These are phyloP conservation scores for Plenodomus lindquistii DNA, from an alignment of 2,329 filamentous ascomycete genomes.

Conservation along the genomic window DNA sequence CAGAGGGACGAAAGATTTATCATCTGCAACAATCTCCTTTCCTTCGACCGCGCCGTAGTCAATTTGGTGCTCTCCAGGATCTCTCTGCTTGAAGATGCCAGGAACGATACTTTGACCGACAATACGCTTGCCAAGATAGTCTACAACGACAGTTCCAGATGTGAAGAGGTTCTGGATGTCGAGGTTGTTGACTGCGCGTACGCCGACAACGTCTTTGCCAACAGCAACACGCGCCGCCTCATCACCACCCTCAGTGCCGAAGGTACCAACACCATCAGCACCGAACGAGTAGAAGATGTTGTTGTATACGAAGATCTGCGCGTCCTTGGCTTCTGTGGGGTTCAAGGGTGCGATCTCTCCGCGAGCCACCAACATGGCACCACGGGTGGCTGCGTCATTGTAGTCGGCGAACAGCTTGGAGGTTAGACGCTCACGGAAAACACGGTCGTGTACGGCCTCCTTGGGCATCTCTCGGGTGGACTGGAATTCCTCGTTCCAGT, in stretches of 20 bases:
- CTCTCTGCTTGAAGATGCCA: conserved; percentile 97
- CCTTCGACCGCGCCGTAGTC: conserved; percentile 98
- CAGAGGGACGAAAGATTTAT: conserved; percentile 79
- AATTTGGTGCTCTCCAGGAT: conserved; percentile 97
- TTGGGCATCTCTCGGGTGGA: conserved; percentile 93
- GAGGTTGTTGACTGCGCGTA: conserved; percentile 93
- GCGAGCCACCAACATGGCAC: conserved; percentile 86
- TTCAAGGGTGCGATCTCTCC: conserved; percentile 94
- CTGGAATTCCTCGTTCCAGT: conserved; percentile 99
- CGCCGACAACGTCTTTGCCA: conserved; percentile 93
- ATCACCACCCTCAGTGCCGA: conserved; percentile 93
- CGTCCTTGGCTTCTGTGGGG: conserved; percentile 87
- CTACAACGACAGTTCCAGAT: conserved; percentile 92
- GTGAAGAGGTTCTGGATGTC: conserved; percentile 95
- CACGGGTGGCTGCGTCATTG: conserved; percentile 89
- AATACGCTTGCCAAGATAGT: conserved; percentile 95
- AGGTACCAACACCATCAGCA: conserved; percentile 95
- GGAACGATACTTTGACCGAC: conserved; percentile 98
- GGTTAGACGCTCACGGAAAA: conserved; percentile 90
- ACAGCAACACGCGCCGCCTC: conserved; percentile 95
- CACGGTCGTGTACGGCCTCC: conserved; percentile 90
- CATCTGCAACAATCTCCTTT: conserved; percentile 89
- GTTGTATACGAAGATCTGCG: conserved; percentile 99
- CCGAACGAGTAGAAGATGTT: conserved; percentile 99
- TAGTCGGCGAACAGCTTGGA: conserved; percentile 98